A percentile compares a stretch with the other conserved stretches of the same genome.
Evolutionary conservation across 164 flowering plant species (phyloP).

Genomic region (Pachysandra terminalis): DNA sequence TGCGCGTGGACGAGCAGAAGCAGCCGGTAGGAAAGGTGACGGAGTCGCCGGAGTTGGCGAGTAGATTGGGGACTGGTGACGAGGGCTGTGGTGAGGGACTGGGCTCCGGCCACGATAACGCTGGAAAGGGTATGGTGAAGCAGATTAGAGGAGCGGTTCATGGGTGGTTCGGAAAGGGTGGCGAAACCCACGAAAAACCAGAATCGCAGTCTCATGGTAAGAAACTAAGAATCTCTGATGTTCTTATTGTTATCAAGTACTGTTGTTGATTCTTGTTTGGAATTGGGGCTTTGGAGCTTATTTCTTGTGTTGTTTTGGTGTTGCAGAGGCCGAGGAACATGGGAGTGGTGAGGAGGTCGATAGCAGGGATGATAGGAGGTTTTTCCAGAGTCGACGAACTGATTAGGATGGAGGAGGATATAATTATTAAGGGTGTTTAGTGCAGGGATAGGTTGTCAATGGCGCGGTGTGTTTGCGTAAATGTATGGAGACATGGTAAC

Average conservation of each 20-base stretch:
- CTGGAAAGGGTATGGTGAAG: conserved; percentile 26
- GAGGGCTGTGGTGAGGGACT: background rate
- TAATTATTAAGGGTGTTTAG: too few relatives aligned
- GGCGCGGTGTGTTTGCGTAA: too few relatives aligned
- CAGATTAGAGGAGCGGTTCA: conserved; percentile 31
- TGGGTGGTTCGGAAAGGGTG: conserved; percentile 35
- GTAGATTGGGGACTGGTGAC: conserved; percentile 28
- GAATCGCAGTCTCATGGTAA: conserved; percentile 2
- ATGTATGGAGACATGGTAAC: too few relatives aligned
- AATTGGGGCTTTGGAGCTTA: too few relatives aligned
- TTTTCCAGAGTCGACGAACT: background rate
- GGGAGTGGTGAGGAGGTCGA: background rate
- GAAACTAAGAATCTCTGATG: background rate
- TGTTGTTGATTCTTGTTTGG: too few relatives aligned
- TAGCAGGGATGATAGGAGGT: background rate
- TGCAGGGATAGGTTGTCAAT: too few relatives aligned
- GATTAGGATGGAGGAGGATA: too few relatives aligned
- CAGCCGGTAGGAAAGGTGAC: conserved; percentile 32
- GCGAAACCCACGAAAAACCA: background rate
- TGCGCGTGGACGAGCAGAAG: conserved; percentile 12
- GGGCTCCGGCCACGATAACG: too few relatives aligned
- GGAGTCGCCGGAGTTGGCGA: conserved; percentile 42
- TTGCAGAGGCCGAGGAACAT: background rate
- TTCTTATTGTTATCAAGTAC: too few relatives aligned
- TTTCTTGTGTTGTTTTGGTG: too few relatives aligned